Base-by-base conservation (phyloP, 2,329 filamentous ascomycete species). In the Colletotrichum trifolii region DNA sequence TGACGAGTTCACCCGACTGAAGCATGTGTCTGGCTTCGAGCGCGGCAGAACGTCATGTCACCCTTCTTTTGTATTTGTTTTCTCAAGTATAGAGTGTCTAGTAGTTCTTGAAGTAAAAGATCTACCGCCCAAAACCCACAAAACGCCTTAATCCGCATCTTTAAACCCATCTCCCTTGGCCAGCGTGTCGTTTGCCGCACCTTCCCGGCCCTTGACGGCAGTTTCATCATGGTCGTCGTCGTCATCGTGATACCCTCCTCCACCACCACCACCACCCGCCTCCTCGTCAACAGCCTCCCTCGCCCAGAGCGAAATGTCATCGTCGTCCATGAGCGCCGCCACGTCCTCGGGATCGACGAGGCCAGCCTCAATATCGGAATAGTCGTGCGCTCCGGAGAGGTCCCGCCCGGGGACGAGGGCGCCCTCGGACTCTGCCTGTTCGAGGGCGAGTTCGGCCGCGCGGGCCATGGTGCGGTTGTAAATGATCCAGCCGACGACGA, bases 401-500 rank as follows among this genome's bases (percentile, higher is more conserved):
- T 66, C 58, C 17, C 17, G 53, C 3, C 58, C 63, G 11, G 63
- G 58, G 10, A 69, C 73, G n/a, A 71, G 68, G 9, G 68, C 68
- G 33, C 52, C 49, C 38, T 53, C 59, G 57, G 34, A 48, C 40
- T 68, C 65, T 25, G 71, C 77, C 53, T 82, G 81, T 54, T 83
- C 82, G 46, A 79, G 74, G 11, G 82, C 84, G 39, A 90, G 79
- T 75, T 89, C 84, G 54, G 83, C 83, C 15, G 88, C 87, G 56
- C 88, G 82, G 45, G 85, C 82, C 83, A 90, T 89, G 60, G 88
- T 90, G 65, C 86, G 83, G 57, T 85, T 85, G 80, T 97, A 99
- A 75, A 99, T 96, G 77, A 96, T 83, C 77, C 89, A 91, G 13
- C 93, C 95, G 2, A 96, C 94, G 34, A 82, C 85, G 25, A 91